Percentiles rank a stretch among this genome's conserved stretches.
These are phyloP conservation scores for Sporothrix humicola DNA, from an alignment of 2,329 filamentous ascomycete genomes.

Conservation along the genomic window DNA sequence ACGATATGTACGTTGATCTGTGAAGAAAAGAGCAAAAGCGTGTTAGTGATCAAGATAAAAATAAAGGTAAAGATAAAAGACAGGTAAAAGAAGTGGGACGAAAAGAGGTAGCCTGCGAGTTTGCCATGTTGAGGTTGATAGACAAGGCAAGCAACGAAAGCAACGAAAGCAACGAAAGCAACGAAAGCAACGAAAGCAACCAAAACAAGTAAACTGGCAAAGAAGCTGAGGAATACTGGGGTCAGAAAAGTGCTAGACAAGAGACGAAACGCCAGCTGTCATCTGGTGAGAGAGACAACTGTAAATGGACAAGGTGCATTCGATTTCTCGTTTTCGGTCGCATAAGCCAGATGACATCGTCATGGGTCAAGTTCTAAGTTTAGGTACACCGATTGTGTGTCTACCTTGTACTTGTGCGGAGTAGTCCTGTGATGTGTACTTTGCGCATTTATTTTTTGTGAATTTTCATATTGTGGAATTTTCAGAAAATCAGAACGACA, in stretches of 20 bases:
- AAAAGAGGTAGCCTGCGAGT: conserved; percentile 24
- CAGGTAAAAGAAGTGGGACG: neutral
- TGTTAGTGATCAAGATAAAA: neutral
- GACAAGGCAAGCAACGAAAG: conserved; percentile 10
- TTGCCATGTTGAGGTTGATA: neutral
- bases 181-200: too few relatives aligned
- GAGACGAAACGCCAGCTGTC: conserved; percentile 5
- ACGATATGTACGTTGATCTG: neutral
- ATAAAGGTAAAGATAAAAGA: neutral
- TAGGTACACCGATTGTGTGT: neutral
- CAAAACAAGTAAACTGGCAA: neutral
- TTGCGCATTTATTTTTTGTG: neutral
- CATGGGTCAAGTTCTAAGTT: conserved; percentile 1
- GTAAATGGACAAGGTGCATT: neutral
- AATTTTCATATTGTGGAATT: neutral
- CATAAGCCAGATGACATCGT: neutral
- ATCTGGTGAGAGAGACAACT: neutral
- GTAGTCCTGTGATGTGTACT: too few relatives aligned
- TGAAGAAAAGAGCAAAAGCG: neutral
- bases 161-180: neutral
- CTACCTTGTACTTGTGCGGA: too few relatives aligned
- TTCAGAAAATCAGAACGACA: neutral
- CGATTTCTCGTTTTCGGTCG: neutral
- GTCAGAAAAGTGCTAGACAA: neutral
- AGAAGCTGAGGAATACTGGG: neutral